A percentile compares a stretch with the other conserved stretches of the same genome.
phyloP scores from a whole-genome alignment of 768 basidiomycete genomes.

The Phylloporus scabripes region DNA sequence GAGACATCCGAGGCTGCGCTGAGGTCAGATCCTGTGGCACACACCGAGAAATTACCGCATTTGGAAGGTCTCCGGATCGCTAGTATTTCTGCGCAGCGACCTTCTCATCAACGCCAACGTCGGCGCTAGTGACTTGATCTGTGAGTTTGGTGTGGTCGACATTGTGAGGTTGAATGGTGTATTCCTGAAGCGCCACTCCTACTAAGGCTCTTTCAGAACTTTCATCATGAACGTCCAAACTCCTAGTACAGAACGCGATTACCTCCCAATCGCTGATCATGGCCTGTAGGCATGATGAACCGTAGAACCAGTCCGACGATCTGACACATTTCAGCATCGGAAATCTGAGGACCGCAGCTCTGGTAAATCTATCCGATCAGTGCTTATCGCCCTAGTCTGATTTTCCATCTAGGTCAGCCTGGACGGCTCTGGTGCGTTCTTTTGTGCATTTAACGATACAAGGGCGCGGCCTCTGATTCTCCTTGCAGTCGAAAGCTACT shows the following conservation, averaged over 20 bases:
- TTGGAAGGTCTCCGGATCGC: slow-evolving; percentile 2
- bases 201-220: neutral
- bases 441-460: neutral
- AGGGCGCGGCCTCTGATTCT: neutral
- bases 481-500: slow-evolving; percentile 78
- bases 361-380: slow-evolving; percentile 35
- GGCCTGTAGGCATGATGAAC: slow-evolving; percentile 51
- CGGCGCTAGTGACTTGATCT: neutral
- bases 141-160: too few relatives aligned
- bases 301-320: neutral
- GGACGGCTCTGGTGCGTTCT: slow-evolving; percentile 63
- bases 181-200: neutral
- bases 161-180: neutral
- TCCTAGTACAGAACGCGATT: slow-evolving; percentile 54
- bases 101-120: neutral
- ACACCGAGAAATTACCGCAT: slow-evolving; percentile 8
- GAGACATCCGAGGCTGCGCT: slow-evolving; percentile 4
- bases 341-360: slow-evolving; percentile 76
- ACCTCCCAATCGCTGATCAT: slow-evolving; percentile 74
- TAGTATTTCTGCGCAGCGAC: too few relatives aligned
- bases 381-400: slow-evolving; percentile 4
- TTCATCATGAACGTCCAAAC: slow-evolving; percentile 44
- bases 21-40: slow-evolving; percentile 1
- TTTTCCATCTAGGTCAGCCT: slow-evolving; percentile 49
- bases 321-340: slow-evolving; percentile 53